phyloP scores from a whole-genome alignment of 176 grass and related monocot species.

The Eremochloa ophiuroides region DNA sequence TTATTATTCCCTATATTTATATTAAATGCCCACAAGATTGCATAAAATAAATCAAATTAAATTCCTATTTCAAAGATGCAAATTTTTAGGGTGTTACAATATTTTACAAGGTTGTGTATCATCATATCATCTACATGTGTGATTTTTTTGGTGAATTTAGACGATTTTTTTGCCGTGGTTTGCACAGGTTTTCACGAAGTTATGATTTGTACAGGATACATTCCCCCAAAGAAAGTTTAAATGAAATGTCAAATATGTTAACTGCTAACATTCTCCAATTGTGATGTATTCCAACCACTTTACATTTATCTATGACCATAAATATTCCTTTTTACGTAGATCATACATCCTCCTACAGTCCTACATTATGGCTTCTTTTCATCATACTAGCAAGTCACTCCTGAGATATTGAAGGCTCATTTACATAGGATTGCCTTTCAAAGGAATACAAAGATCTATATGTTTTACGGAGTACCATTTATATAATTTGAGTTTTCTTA shows the following conservation, averaged over 20 bases:
- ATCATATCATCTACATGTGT: no score
- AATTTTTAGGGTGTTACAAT: no score
- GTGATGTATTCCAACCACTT: neutral
- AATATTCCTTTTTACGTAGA: neutral
- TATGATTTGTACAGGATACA: no score
- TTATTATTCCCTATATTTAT: no score
- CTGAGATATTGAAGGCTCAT: neutral
- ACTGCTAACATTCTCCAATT: neutral
- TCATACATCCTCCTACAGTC: neutral
- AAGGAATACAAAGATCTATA: neutral
- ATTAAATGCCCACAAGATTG: no score
- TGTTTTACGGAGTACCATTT: neutral
- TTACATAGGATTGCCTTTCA: neutral
- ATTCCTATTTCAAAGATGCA: no score
- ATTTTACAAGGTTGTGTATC: no score
- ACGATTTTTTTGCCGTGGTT: no score
- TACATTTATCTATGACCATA: neutral
- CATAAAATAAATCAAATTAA: no score
- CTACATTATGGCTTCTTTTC: neutral
- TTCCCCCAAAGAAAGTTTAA: neutral
- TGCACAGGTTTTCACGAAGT: no score
- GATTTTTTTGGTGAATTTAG: no score
- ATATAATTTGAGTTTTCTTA: neutral
- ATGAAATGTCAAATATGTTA: neutral
- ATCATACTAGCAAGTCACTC: neutral